Base-by-base conservation (phyloP, 2,329 filamentous ascomycete genomes). In the Colletotrichum sansevieriae region DNA sequence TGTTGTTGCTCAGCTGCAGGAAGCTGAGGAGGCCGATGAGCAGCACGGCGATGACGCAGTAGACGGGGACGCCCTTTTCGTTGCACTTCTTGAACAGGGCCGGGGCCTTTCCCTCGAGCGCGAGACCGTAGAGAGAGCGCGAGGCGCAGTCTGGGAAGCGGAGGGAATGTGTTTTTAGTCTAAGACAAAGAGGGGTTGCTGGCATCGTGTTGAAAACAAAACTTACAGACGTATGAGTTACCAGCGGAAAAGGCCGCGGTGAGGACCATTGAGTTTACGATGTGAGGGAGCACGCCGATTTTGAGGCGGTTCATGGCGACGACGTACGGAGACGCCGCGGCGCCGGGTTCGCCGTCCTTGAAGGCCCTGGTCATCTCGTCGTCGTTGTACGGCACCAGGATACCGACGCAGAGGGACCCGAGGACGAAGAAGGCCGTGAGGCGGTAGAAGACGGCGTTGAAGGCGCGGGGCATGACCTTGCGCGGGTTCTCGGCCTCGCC, bases 391-490 rank as follows among this genome's bases (percentile, higher is more conserved):
- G 92, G 86, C 43, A 95, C 88, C 22, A 93, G 76, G 57, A 94
- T 90, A 9, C 92, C 91, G 4, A 94, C 89, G 20, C 87, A 88
- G 2, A 96, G 83, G 0, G 91, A 89, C 2, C 92, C 92, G 2
- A 94, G 85, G 44, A 93, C 86, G 79, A 94, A 95, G 78, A 95
- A 95, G 2, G 87, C 81, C 0, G 91, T 91, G 37, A 95, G 82
- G 37, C 93, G 90, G 78, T 92, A 94, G 77, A 95, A 94, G 1
- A 95, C 92, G 56, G 91, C 89, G 69, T 93, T 93, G 79, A 89
- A 94, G 1, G 92, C 92, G 46, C 87, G 88, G 0, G 92, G 92
- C 78, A 96, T 88, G 20, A 91, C 87, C 18, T 80, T 80, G 15
- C 91, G 88, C 0, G 92, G 91, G 72, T 93, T 91, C 73, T 91